Base-by-base conservation (phyloP, 192 early-diverging fungal species). In the Coemansia sp. region DNA sequence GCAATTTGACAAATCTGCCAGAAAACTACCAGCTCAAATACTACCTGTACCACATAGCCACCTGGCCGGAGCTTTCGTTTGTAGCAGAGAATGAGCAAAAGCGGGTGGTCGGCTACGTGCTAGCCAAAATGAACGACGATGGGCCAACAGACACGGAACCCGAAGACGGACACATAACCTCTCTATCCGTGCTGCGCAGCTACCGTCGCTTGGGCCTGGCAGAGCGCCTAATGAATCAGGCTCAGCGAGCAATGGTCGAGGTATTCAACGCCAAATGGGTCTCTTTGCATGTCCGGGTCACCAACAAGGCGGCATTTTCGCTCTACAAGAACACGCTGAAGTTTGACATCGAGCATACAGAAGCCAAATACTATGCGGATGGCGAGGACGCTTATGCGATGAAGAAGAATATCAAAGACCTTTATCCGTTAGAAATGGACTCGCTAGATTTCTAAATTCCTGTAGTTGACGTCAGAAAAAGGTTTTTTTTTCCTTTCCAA, bases 1-100 rank as follows among this genome's bases (percentile, higher is more conserved):
- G 94, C 85, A 99, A 99, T 77, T 80, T 99, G 53, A 81, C 84
- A 53, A 97, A 99, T 73, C 82, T 99, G 36, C 97, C 97, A 8
- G 97, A 99, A 80, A 99, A 99, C 86, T 99, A 99, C 75, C 91
- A 93, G 67, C 94, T 99, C 90, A 99, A 99, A 77, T 99, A 99
- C 81, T 98, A 91, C 62, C 70, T 92, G 38, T 92, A 93, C 60
- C 91, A 93, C 48, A 66, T 84, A 13, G 68, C 88, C 18, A 84
- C 87, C 21, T 93, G 91, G 91, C 91, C 91, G n/a, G 87, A 91
- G 72, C 84, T 99, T 9, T 94, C 92, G 30, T 94, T 85, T 56
- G 94, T 99, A 6, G 97, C 97, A 16, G 91, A 93, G 76, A 88
- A 96, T 70, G 83, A 87, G 47, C 87, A 92, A 58, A 91, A 92